phyloP scores from a whole-genome alignment of 495 filamentous ascomycete genomes.

The Trypethelium eluteriae region DNA sequence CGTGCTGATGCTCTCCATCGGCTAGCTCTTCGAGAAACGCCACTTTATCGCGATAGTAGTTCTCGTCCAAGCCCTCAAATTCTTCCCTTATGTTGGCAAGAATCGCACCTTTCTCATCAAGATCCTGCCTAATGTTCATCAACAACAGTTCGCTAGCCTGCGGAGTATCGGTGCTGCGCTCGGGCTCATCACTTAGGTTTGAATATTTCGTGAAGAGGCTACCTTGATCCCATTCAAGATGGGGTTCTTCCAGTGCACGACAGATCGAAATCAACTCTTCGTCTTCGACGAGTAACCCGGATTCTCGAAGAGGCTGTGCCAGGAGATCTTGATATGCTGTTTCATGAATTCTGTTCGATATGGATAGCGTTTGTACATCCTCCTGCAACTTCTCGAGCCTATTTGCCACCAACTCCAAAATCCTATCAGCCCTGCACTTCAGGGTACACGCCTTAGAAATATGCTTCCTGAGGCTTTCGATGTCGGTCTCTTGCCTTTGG shows the following conservation, averaged over 20 bases:
- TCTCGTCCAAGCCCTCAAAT: neutral
- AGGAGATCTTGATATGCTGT: neutral
- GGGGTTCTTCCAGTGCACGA: neutral
- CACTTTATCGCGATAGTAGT: neutral
- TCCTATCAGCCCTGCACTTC: neutral
- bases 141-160: neutral
- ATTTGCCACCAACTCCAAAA: neutral
- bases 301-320: neutral
- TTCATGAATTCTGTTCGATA: neutral
- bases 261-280: neutral
- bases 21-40: neutral
- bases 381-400: neutral
- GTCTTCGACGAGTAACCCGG: neutral
- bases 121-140: neutral
- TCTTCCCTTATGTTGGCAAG: neutral
- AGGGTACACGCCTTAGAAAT: neutral
- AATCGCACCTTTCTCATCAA: neutral
- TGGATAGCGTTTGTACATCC: neutral
- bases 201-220: neutral
- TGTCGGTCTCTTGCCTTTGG: neutral
- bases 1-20: neutral
- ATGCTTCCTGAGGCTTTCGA: neutral
- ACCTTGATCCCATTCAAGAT: neutral
- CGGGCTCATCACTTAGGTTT: neutral
- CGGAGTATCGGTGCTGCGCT: neutral